These are phyloP conservation scores for Thecamonas trahens DNA, from an alignment of 78 protist species.

Conservation along the genomic window DNA sequence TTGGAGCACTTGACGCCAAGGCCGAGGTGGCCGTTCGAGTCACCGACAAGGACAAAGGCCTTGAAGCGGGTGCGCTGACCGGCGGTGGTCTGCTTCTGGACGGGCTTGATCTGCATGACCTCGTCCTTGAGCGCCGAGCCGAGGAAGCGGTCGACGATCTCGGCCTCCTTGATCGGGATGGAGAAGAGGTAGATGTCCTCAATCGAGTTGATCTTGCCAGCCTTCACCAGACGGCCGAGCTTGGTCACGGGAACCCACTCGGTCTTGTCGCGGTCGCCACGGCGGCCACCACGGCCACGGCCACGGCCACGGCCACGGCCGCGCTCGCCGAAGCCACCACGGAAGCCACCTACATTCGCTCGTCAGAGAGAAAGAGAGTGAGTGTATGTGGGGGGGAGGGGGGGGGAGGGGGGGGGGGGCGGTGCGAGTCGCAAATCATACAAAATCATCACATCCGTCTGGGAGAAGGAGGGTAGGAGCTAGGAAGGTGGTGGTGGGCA, in stretches of 20 bases:
- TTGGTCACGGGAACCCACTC: conserved; percentile 98
- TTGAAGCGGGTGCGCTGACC: conserved; percentile 99
- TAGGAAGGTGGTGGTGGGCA: too few relatives aligned
- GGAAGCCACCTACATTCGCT: too few relatives aligned
- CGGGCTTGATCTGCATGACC: conserved; percentile 97
- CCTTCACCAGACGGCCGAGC: conserved; percentile 98
- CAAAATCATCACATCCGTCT: too few relatives aligned
- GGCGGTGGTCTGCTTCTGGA: conserved; percentile 99
- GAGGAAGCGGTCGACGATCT: conserved; percentile 93
- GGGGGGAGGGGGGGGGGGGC: too few relatives aligned
- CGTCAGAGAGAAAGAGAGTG: too few relatives aligned
- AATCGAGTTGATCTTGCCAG: conserved; percentile 78
- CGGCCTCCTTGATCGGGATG: conserved; percentile 98
- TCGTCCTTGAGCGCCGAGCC: conserved; percentile 84
- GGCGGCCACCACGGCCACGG: conserved; percentile 75
- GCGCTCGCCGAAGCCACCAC: too few relatives aligned
- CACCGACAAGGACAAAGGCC: conserved; percentile 75
- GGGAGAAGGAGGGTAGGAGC: too few relatives aligned
- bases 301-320: conserved; percentile 53
- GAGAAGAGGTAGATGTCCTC: conserved; percentile 98
- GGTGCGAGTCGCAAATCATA: too few relatives aligned
- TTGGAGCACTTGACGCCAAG: conserved; percentile 97
- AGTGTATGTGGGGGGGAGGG: too few relatives aligned
- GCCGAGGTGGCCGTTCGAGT: conserved; percentile 98
- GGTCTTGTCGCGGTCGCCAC: conserved; percentile 60